Base-by-base conservation (phyloP, 2,329 filamentous ascomycete species). In the Colletotrichum sp. region DNA sequence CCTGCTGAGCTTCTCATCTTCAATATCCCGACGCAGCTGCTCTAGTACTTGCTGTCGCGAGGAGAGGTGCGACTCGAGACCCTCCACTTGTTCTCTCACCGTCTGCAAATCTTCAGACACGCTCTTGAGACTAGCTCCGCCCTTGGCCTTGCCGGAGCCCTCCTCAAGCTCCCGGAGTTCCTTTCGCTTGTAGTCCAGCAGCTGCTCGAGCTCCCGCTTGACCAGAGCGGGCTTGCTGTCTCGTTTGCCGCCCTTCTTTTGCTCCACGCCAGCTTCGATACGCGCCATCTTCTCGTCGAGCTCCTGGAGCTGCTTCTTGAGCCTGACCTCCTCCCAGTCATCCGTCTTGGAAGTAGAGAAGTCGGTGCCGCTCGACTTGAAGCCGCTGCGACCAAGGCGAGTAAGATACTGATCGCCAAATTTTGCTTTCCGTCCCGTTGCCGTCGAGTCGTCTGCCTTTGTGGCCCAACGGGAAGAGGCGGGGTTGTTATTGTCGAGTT, bases 381-480 rank as follows among this genome's bases (percentile, higher is more conserved):
- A 96, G 75, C 91, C 93, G 79, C 93, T 93, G 81, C 96, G 94
- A 69, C 97, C 97, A 52, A 99, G 90, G 15, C 97, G 93, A 77
- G 95, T 98, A 73, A 99, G 91, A 86, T 99, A 99, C 78, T 98
- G 95, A 84, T 99, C 97, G 79, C 97, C 97, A 82, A 99, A 99
- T 87, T 98, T 98, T 80, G 96, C 94, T 87, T 99, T 99, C 82
- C 95, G 94, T 74, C 96, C 96, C 1, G 95, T 97, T 44, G 91
- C 87, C 0, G 96, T 98, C 79, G 91, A 91, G 68, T 98, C 95
- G 82, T 96, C 95, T 64, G 93, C 92, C 78, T 94, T 92, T 77
- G 92, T 91, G 4, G 95, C 95, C 94, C 96, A 98, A 81, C 94
- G 92, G 77, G 94, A 94, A 3, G 88, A 87, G n/a, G 88, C 86